Conservation (phyloP, 768 basidiomycete genomes). For the Boletus speciosus region DNA sequence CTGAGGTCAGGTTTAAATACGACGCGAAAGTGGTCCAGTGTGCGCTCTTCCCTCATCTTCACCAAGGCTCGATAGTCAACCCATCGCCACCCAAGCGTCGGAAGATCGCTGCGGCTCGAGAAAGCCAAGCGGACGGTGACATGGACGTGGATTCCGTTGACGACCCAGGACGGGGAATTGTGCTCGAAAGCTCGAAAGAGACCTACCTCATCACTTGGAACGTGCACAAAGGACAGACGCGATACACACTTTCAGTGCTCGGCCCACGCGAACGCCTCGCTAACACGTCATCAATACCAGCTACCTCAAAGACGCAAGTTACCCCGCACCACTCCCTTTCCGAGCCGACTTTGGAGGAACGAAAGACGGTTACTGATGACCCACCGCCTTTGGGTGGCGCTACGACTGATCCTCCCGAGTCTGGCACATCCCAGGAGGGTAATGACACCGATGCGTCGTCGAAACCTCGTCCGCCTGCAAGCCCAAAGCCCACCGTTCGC, state of each 20-base stretch:
- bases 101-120: constrained; percentile 14
- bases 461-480: not conserved
- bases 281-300: not conserved
- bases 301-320: constrained; percentile 7
- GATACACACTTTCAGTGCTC: constrained; percentile 21
- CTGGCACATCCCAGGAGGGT: not conserved
- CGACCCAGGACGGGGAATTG: constrained; percentile 13
- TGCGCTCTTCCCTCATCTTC: constrained; percentile 42
- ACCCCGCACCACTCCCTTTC: not conserved
- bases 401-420: constrained; percentile 3
- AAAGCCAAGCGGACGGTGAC: constrained; percentile 6
- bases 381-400: not conserved
- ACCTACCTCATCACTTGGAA: constrained; percentile 21
- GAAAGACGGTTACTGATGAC: not conserved
- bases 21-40: constrained; percentile 40
- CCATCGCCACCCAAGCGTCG: constrained; percentile 28
- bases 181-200: constrained; percentile 25
- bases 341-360: not conserved
- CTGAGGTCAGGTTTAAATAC: constrained; percentile 48
- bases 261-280: not conserved
- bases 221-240: constrained; percentile 4
- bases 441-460: not conserved
- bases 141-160: constrained; percentile 10
- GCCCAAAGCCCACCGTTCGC: not conserved
- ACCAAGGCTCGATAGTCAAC: constrained; percentile 9